phyloP scores from a whole-genome alignment of 164 flowering plant species.

The Magnolia sinica region DNA sequence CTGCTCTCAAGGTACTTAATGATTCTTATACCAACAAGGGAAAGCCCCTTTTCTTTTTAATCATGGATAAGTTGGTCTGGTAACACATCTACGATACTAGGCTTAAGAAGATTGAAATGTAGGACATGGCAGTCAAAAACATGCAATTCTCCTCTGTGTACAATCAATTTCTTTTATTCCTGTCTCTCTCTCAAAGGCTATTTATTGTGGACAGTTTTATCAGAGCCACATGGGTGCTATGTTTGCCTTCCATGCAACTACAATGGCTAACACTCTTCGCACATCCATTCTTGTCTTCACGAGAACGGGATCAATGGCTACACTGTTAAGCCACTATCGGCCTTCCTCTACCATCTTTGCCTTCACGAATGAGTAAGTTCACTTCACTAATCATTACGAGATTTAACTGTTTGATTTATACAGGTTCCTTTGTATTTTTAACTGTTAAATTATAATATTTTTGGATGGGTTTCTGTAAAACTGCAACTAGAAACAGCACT shows the following conservation, averaged over 20 bases:
- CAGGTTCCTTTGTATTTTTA: not conserved
- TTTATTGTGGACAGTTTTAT: slow-evolving; percentile 15
- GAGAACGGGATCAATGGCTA: slow-evolving; percentile 94
- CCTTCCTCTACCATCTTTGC: slow-evolving; percentile 85
- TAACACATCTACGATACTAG: not conserved
- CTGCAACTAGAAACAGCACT: not conserved
- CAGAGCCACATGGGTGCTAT: slow-evolving; percentile 89
- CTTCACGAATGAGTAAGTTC: slow-evolving; percentile 87
- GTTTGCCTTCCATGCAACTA: slow-evolving; percentile 93
- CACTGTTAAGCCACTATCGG: slow-evolving; percentile 74
- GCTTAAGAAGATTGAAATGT: not conserved
- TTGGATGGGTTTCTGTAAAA: not conserved
- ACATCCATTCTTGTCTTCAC: slow-evolving; percentile 94
- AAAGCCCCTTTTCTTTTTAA: not conserved
- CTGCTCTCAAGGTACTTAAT: slow-evolving; percentile 41
- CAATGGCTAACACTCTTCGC: slow-evolving; percentile 83
- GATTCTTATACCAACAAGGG: not conserved
- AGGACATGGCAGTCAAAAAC: not conserved
- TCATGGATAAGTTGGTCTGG: not conserved
- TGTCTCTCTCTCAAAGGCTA: not conserved
- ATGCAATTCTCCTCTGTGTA: not conserved
- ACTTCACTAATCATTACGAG: not conserved
- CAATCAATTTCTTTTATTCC: not conserved
- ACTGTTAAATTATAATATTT: not conserved
- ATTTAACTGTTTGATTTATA: not conserved